Base-by-base conservation (phyloP, 257 asterid genomes). In the Striga asiatica region DNA sequence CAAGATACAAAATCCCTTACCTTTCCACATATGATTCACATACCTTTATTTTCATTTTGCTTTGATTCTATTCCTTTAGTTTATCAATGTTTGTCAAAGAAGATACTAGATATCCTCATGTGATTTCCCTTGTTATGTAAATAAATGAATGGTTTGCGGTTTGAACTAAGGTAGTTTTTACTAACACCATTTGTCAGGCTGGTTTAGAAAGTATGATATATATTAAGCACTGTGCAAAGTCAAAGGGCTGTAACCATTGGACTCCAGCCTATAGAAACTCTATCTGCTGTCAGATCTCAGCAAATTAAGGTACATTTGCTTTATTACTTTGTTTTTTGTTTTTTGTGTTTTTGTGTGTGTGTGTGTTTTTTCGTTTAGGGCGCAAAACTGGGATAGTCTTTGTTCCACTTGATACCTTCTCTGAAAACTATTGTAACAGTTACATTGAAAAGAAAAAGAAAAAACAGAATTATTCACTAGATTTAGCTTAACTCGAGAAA, bases 211-310 rank as follows among this genome's bases (percentile, higher is more conserved):
- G 96, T 39, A 91, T 91, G 98, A 83, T 91, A 56, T 91, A 87
- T 68, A 91, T 91, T 54, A 96, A 91, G 81, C 98, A 91, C 63
- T 91, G 98, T 79, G 95, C 98, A 50, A 91, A 91, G 67, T 91
- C 98, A 70, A 81, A 78, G 77, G 38, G 96, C 98, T 0, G 98
- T 86, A 74, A 91, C 86, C 61, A 87, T 96, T 53, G 98, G 96
- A 32, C 87, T 86, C 60, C 89, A 80, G 69, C 95, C 96, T 25
- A 91, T 91, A 6, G 98, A 91, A 70, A 91, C 98, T 60, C 74
- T 91, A 63, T 81, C 98, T 27, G 92, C 87, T 59, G 95, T 87
- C 23, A 87, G 82, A 66, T 62, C 95, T 47, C 92, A 91, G 81
- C 98, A 91, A 80, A 83, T 91, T 55, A 82, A 89, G 89, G 97